Evolutionary conservation across 192 early-diverging fungal genomes (phyloP), one percentile per base, ranked within the genome.

Genomic region (Coemansia erecta): DNA sequence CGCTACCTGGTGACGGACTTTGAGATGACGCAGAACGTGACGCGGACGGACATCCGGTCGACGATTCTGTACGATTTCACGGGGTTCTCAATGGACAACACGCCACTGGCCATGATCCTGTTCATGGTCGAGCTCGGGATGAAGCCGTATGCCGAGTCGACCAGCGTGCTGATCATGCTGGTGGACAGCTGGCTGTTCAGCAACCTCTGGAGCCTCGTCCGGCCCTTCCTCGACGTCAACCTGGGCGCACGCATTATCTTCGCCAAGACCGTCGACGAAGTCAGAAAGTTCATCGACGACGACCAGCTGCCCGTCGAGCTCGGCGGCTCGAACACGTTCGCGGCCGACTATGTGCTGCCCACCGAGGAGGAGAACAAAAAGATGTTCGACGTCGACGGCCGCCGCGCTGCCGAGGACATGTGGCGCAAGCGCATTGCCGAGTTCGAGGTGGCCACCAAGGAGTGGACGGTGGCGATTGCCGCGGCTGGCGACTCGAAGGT

Each of bases 181-280:
- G 74, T 77, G 4, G 74, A 77, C 37, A 77, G 64, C 65, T 77
- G 74, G 74, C 58, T 77, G n/a, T 77, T 77, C 63, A 55, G 41
- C 23, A 77, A 77, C 43, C 66, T 71, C 39, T 77, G 74, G 74
- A 64, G 28, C 44, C 56, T 77, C 7, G 57, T 77, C 23, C 68
- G 69, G 1, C 68, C 68, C 4, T 77, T 77, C 24, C 47, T 77
- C 24, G 74, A 77, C 14, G 68, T 44, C 14, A 77, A 71, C 39
- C 58, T 77, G 12, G 63, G 74, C 19, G 68, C 74, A 0, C 68
- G 74, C 42, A 77, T 77, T 21, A 47, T 77, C 4, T 77, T 77
- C 53, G 74, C 61, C 19, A 77, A 77, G 12, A 58, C 55, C 8
- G 48, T 61, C 8, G 54, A 67, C 7, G 61, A 77, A n/a, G 74